Base-by-base conservation (phyloP, 306 rosid species). In the Lathyrus sativus region DNA sequence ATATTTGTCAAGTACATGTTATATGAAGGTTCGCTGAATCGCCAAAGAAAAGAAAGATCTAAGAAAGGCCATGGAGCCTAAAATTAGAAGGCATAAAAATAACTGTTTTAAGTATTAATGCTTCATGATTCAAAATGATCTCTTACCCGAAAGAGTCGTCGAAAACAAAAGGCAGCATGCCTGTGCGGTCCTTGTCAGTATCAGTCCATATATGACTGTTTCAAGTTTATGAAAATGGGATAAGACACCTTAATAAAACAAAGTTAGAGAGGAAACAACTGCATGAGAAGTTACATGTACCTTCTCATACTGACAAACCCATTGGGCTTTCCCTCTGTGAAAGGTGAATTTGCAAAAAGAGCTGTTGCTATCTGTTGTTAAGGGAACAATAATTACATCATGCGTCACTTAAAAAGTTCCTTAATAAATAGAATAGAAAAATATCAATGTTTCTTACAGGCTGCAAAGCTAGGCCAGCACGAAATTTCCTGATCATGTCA, bases 101-200 rank as follows among this genome's bases (percentile, higher is more conserved):
- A 65, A 69, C 12, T 65, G 19, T 5, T 53, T 50, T 45, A 26
- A 74, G 50, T 38, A 43, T 28, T 60, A 24, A 70, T 44, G 56
- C 22, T 35, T 60, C 28, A 51, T 5, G 49, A 51, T 41, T 77
- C 0, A 19, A 24, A 31, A 68, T 14, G 57, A 54, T 58, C 55
- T 62, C 83, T 83, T 71, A 92, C 98, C 98, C 89, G 67, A 92
- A 92, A 28, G 96, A 90, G 79, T 90, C 90, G 65, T 83, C 90
- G 74, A 92, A 92, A 77, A 92, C 98, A 83, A 92, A 92, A 54
- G 96, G 98, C 69, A 92, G 93, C 98, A 90, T 92, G 72, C 98
- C 98, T 65, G 90, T 65, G 48, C 96, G 97, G 58, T 93, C 61
- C 37, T 84, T 90, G 64, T 90, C 98, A 45, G 95, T 90, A 76